These are phyloP conservation scores for Penicillium pulvis DNA, from an alignment of 495 filamentous ascomycete genomes.

Conservation along the genomic window DNA sequence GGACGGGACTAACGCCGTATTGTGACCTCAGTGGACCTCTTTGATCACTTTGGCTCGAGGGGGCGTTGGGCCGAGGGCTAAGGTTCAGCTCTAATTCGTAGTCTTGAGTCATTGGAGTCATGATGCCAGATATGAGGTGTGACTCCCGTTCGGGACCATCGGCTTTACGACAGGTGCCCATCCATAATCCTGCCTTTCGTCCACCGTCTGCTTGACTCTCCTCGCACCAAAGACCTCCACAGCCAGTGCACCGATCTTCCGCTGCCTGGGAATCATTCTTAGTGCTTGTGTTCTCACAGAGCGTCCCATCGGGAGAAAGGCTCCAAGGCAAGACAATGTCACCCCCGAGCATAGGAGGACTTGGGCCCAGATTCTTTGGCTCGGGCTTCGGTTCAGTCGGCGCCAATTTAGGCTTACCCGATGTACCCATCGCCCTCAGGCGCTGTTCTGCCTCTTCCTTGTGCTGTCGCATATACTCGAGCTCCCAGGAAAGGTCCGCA, in stretches of 20 bases:
- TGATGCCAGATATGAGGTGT: conserved; percentile 24
- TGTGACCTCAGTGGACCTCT: not conserved
- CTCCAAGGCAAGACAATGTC: conserved; percentile 77
- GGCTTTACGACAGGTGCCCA: conserved; percentile 53
- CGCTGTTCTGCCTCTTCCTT: conserved; percentile 49
- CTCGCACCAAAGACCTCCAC: conserved; percentile 47
- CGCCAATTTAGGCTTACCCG: conserved; percentile 22
- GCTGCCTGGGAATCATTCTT: conserved; percentile 1
- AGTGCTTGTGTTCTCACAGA: conserved; percentile 64
- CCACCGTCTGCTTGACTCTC: conserved; percentile 21
- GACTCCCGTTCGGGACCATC: conserved; percentile 12
- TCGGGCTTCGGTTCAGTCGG: conserved; percentile 46
- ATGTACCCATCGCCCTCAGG: conserved; percentile 28
- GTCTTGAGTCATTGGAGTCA: conserved; percentile 27
- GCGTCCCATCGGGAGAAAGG: conserved; percentile 75
- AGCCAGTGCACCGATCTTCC: conserved; percentile 20
- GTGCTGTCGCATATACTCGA: conserved; percentile 52
- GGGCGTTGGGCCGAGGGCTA: conserved; percentile 18
- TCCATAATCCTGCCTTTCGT: conserved; percentile 64
- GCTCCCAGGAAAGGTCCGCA: conserved; percentile 52
- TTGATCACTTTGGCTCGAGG: not conserved
- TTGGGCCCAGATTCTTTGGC: conserved; percentile 54
- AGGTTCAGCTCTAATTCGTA: conserved; percentile 32
- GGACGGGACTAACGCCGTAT: not conserved
- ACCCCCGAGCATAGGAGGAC: conserved; percentile 81